phyloP scores from a whole-genome alignment of 169 alveolate genomes.

The Pseudocohnilembus persalinus region DNA sequence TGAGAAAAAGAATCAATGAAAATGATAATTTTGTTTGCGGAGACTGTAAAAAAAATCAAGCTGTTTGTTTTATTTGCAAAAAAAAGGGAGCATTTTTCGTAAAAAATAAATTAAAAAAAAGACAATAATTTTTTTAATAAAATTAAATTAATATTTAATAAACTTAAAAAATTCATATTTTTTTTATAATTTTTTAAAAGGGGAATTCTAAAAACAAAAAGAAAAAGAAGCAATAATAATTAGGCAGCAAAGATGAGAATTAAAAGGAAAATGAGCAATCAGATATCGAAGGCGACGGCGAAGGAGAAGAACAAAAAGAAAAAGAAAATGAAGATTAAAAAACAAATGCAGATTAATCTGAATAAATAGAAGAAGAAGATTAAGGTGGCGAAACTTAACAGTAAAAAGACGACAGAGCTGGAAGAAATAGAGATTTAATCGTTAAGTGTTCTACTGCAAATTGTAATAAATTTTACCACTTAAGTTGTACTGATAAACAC shows the following conservation, averaged over 20 bases:
- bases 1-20: slow-evolving; percentile 39
- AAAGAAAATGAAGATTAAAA: slow-evolving; percentile 8
- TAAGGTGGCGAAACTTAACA: slow-evolving; percentile 18
- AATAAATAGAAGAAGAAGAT: slow-evolving; percentile 44
- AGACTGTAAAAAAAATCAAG: slow-evolving; percentile 57
- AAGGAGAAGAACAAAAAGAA: slow-evolving; percentile 26
- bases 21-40: slow-evolving; percentile 48
- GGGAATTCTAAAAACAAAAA: slow-evolving; percentile 26
- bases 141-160: too few relatives aligned
- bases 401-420: slow-evolving; percentile 8
- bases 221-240: slow-evolving; percentile 30
- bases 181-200: slow-evolving; percentile 24
- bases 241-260: slow-evolving; percentile 39
- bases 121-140: too few relatives aligned
- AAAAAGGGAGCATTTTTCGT: slow-evolving; percentile 50
- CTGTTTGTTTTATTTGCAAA: slow-evolving; percentile 61
- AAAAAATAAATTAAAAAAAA: too few relatives aligned
- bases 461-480: slow-evolving; percentile 63
- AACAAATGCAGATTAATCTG: slow-evolving; percentile 42
- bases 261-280: slow-evolving; percentile 29
- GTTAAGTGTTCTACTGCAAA: slow-evolving; percentile 55
- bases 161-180: too few relatives aligned
- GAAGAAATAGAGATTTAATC: slow-evolving; percentile 12
- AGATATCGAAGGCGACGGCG: neutral
- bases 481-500: slow-evolving; percentile 41